These are phyloP conservation scores for Gossypium rotundifolium DNA, from an alignment of 345 rosid genomes.

Conservation along the genomic window DNA sequence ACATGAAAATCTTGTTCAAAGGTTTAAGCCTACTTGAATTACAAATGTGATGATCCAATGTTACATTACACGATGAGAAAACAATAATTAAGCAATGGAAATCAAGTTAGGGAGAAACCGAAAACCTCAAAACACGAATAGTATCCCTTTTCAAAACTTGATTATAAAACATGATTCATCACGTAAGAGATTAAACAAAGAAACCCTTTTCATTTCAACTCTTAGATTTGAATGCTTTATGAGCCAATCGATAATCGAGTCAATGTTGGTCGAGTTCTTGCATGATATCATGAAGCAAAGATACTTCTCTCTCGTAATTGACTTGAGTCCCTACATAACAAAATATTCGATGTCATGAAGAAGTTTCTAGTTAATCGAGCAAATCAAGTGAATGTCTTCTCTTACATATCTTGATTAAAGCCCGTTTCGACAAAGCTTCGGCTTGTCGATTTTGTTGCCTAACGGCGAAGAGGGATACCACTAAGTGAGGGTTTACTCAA, in stretches of 20 bases:
- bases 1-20: not conserved
- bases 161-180: not conserved
- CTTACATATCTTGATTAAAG: constrained; percentile 79
- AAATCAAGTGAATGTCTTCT: not conserved
- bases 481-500: constrained; percentile 67
- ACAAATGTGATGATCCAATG: not conserved
- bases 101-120: not conserved
- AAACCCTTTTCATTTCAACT: constrained; percentile 21
- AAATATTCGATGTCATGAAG: not conserved
- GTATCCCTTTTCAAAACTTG: not conserved
- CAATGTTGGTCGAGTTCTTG: constrained; percentile 88
- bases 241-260: constrained; percentile 86
- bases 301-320: constrained; percentile 82
- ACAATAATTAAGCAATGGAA: not conserved
- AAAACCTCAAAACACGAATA: not conserved
- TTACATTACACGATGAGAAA: not conserved
- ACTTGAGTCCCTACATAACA: constrained; percentile 47
- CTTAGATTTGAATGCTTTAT: constrained; percentile 82
- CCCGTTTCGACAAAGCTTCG: constrained; percentile 85
- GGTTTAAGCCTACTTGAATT: not conserved
- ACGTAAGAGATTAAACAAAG: not conserved
- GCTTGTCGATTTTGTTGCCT: constrained; percentile 87
- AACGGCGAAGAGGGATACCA: constrained; percentile 76
- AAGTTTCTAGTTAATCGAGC: not conserved
- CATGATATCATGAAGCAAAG: constrained; percentile 92